Percentiles rank a stretch among this genome's conserved stretches.
phyloP scores from a whole-genome alignment of 1,284 basidiomycete genomes.

The Neotropicomus parvogracilis region DNA sequence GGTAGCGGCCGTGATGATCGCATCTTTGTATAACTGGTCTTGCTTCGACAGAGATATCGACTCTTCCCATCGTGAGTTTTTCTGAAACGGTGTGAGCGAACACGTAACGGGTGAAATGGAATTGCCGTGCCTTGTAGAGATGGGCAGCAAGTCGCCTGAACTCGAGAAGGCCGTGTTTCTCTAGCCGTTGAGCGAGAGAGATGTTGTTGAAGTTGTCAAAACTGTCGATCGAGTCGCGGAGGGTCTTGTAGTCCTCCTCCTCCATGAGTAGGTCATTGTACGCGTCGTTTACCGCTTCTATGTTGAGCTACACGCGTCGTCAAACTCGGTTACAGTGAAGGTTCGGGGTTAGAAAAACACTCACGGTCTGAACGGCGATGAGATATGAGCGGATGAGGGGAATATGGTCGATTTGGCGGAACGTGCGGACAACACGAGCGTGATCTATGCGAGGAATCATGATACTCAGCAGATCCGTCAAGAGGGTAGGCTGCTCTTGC shows the following conservation, averaged over 20 bases:
- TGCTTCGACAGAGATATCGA: slow-evolving; percentile 92
- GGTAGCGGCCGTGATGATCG: slow-evolving; percentile 89
- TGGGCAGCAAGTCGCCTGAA: slow-evolving; percentile 94
- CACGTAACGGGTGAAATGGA: not conserved
- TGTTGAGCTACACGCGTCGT: slow-evolving; percentile 65
- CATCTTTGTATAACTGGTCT: slow-evolving; percentile 95
- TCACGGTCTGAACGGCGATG: slow-evolving; percentile 90
- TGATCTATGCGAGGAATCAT: slow-evolving; percentile 94
- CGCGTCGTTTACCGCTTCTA: slow-evolving; percentile 96
- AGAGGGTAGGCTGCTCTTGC: slow-evolving; percentile 87
- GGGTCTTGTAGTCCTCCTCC: slow-evolving; percentile 97
- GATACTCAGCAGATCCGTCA: slow-evolving; percentile 92
- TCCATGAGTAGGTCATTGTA: slow-evolving; percentile 97
- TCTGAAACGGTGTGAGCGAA: slow-evolving; percentile 45
- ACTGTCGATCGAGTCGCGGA: slow-evolving; percentile 94
- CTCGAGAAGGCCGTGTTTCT: slow-evolving; percentile 90
- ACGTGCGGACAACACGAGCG: slow-evolving; percentile 91
- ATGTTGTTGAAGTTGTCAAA: slow-evolving; percentile 98
- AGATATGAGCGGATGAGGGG: slow-evolving; percentile 95
- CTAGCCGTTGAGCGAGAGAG: slow-evolving; percentile 80
- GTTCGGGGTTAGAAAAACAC: slow-evolving; percentile 23
- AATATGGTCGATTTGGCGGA: slow-evolving; percentile 92
- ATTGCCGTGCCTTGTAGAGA: slow-evolving; percentile 75
- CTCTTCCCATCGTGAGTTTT: slow-evolving; percentile 93
- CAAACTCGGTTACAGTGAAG: not conserved